Percentiles rank a stretch among this genome's conserved stretches.
phyloP scores from a whole-genome alignment of 768 basidiomycete species.

The Aureoboletus auriporus region DNA sequence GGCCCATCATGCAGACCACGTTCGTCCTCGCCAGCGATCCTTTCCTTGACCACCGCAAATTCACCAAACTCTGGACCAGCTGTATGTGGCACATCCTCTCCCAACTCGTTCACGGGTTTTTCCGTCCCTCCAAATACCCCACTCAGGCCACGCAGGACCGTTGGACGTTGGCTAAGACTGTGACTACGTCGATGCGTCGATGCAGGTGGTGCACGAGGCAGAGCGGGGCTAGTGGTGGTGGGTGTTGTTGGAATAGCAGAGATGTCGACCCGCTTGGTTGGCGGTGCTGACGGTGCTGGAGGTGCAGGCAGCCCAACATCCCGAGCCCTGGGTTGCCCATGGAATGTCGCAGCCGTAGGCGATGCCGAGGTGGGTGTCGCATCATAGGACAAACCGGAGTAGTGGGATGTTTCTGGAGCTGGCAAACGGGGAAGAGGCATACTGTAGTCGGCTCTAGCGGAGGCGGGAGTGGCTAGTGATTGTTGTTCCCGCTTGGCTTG shows the following conservation, averaged over 20 bases:
- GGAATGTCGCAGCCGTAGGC: constrained; percentile 58
- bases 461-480: constrained; percentile 22
- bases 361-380: constrained; percentile 42
- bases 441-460: constrained; percentile 64
- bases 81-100: constrained; percentile 47
- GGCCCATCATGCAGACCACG: constrained; percentile 27
- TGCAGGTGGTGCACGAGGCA: constrained; percentile 70
- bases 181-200: constrained; percentile 81
- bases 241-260: constrained; percentile 20
- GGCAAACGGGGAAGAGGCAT: constrained; percentile 82
- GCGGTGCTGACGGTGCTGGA: constrained; percentile 12
- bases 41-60: constrained; percentile 44
- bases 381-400: constrained; percentile 80
- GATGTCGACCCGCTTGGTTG: constrained; percentile 31
- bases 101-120: constrained; percentile 41
- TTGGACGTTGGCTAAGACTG: constrained; percentile 75
- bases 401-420: constrained; percentile 76
- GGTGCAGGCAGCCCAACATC: constrained; percentile 53
- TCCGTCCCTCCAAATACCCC: constrained; percentile 51
- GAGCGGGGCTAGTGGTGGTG: constrained; percentile 18
- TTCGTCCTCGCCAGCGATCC: constrained; percentile 21
- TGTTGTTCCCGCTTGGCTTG: constrained; percentile 30
- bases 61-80: constrained; percentile 61
- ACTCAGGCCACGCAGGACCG: constrained; percentile 49
- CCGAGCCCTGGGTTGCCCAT: constrained; percentile 59